These are phyloP conservation scores for Microdochium nivale DNA, from an alignment of 2,329 filamentous ascomycete species.

Conservation along the genomic window DNA sequence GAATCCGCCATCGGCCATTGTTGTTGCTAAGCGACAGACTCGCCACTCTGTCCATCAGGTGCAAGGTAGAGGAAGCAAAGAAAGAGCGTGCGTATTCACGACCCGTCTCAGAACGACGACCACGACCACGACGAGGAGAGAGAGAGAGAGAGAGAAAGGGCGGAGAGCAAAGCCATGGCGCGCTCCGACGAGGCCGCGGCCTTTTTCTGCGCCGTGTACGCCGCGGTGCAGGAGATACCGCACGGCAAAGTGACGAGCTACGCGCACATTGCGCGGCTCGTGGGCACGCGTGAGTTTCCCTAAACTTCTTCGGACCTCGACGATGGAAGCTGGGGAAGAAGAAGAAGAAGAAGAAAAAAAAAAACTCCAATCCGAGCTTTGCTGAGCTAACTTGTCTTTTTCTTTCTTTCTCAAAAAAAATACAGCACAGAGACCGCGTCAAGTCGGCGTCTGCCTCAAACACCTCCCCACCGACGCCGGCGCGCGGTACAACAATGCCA, in stretches of 20 bases:
- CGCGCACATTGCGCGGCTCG: conserved; percentile 65
- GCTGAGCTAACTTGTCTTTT: too few species aligned
- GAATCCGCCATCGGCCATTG: too few species aligned
- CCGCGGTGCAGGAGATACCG: conserved; percentile 79
- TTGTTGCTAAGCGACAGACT: too few species aligned
- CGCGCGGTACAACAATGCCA: conserved; percentile 58
- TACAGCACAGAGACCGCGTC: conserved; percentile 66
- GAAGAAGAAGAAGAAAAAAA: too few species aligned
- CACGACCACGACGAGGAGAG: too few species aligned
- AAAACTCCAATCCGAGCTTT: too few species aligned
- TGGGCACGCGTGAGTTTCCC: conserved; percentile 60
- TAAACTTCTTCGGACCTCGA: neutral
- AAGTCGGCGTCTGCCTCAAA: conserved; percentile 87
- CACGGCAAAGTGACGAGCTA: conserved; percentile 79
- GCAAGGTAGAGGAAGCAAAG: too few species aligned
- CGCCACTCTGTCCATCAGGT: too few species aligned
- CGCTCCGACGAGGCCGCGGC: conserved; percentile 65
- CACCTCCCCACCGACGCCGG: conserved; percentile 56
- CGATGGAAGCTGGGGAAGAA: neutral
- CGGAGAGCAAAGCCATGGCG: conserved; percentile 39
- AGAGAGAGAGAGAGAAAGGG: neutral
- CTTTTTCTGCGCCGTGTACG: conserved; percentile 73
- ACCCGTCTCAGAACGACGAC: too few species aligned
- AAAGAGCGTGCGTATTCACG: too few species aligned
- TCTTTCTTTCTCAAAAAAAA: too few species aligned